A percentile compares a stretch with the other conserved stretches of the same genome.
Evolutionary conservation across 192 early-diverging fungal species (phyloP).

Genomic region (Backusella morwellensis): DNA sequence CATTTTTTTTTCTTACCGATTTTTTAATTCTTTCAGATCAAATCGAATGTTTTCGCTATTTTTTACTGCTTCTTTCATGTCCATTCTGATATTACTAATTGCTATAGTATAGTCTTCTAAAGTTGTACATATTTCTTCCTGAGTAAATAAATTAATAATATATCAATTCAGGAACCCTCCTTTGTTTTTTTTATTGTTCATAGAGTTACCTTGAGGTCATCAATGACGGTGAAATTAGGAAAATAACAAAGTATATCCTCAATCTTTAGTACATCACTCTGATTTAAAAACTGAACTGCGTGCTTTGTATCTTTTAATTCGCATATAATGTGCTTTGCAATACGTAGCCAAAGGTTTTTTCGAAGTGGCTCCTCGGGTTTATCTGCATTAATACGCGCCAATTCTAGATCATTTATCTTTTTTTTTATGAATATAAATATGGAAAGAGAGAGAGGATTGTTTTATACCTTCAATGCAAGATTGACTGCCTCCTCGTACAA

Average conservation of each 20-base stretch:
- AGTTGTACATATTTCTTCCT: slow-evolving; percentile 86
- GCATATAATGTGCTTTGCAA: slow-evolving; percentile 88
- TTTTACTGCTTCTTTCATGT: slow-evolving; percentile 95
- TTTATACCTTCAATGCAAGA: slow-evolving; percentile 72
- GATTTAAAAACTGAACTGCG: slow-evolving; percentile 80
- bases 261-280: slow-evolving; percentile 83
- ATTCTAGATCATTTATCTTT: slow-evolving; percentile 78
- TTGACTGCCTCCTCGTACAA: slow-evolving; percentile 93
- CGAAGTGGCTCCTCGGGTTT: slow-evolving; percentile 87
- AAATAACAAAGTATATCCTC: slow-evolving; percentile 98
- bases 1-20: slow-evolving; percentile 13
- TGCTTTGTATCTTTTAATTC: slow-evolving; percentile 82
- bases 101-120: slow-evolving; percentile 91
- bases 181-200: neutral
- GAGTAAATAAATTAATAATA: neutral
- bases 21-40: slow-evolving; percentile 85
- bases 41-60: slow-evolving; percentile 90
- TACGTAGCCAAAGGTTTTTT: slow-evolving; percentile 90
- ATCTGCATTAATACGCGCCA: slow-evolving; percentile 91
- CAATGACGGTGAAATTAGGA: slow-evolving; percentile 95
- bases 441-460: too few species aligned
- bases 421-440: neutral
- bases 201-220: slow-evolving; percentile 81
- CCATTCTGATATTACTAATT: slow-evolving; percentile 82
- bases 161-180: neutral